Evolutionary conservation across 2,329 filamentous ascomycete genomes (phyloP).

Genomic region (Penicillium janthinellum): DNA sequence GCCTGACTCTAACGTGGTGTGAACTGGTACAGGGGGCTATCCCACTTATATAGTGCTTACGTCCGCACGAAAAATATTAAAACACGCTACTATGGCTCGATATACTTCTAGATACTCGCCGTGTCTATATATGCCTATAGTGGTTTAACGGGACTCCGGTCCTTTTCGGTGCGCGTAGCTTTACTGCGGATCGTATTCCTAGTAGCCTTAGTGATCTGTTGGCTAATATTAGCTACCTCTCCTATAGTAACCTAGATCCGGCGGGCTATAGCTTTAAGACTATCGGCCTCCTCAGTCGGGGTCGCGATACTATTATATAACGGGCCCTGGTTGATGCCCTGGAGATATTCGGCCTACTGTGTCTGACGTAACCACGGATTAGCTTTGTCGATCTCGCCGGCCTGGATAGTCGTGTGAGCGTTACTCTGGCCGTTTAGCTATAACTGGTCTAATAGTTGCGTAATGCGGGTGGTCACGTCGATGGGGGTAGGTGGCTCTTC

Average conservation of each 20-base stretch:
- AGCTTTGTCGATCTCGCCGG: not conserved
- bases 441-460: not conserved
- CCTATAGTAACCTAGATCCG: not conserved
- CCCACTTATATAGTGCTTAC: no score
- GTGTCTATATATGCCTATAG: not conserved
- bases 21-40: no score
- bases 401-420: not conserved
- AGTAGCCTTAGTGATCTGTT: not conserved
- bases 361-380: not conserved
- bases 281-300: not conserved
- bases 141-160: not conserved
- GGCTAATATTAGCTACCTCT: not conserved
- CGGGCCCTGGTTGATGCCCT: not conserved
- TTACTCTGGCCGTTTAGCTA: not conserved
- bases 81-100: no score
- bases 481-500: not conserved
- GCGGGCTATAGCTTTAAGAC: not conserved
- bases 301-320: not conserved
- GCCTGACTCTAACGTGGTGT: no score
- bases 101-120: not conserved
- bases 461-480: not conserved
- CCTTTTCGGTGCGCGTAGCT: not conserved
- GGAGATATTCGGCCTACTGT: not conserved
- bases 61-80: no score
- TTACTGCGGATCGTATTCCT: not conserved